Base-by-base conservation (phyloP, 2,329 filamentous ascomycete species). In the Hirsutella rhossiliensis region DNA sequence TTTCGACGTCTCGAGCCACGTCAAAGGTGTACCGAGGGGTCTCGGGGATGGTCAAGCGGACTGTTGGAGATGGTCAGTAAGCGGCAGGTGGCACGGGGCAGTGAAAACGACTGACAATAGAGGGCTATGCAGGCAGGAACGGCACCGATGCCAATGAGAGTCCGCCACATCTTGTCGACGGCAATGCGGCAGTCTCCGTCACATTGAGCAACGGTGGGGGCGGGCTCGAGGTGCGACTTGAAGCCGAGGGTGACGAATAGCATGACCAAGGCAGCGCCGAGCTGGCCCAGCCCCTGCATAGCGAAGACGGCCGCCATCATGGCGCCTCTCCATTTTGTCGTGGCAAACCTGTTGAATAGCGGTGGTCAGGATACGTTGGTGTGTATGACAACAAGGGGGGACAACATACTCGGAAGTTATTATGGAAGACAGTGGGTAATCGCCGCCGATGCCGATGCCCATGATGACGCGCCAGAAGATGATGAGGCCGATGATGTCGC, bases 1-100 rank as follows among this genome's bases (percentile, higher is more conserved):
- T 81, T 54, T 85, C 76, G 34, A 87, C 72, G 55, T 92, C 84
- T 38, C 78, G 79, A 42, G 78, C 74, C 19, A 92, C 76, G 57
- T 92, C 86, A 54, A 92, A 90, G 27, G 87, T 92, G 66, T 92
- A 94, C 27, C 87, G 83, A 43, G 87, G 86, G 30, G 86, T 90
- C 66, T 94, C 87, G 20, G 87, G 87, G 51, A 94, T 90, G 43
- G 86, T 92, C 4, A 92, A 68, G 54, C 82, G 81, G 55, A 65
- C 62, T 65, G 15, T 7, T 18, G 11, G 11, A n/a, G 38, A n/a
- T 11, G 20, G n/a, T 39, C 15, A 47, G 40, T 39, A 11, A 32
- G 15, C 19, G 17, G 11, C n/a, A 11, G 11, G 3, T 11, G 19
- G 18, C 5, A 18, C 5, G 2, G n/a, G 6, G 8, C 4, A 38